phyloP scores from a whole-genome alignment of 805 yeast genomes.

The Candida patagonica region DNA sequence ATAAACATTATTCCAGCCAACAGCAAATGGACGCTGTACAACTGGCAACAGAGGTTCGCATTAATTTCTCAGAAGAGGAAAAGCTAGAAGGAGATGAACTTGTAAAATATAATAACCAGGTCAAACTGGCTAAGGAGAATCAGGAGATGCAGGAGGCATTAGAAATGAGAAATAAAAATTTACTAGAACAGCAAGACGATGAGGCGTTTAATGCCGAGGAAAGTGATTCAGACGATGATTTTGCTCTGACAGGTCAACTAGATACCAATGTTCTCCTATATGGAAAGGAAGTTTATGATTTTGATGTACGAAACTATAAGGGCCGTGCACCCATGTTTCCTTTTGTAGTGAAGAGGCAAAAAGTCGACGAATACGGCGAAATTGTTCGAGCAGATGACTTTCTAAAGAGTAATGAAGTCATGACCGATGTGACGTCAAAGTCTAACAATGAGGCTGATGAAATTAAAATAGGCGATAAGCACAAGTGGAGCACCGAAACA shows the following conservation, averaged over 20 bases:
- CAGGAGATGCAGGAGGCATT: slow-evolving; percentile 25
- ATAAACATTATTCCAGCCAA: slow-evolving; percentile 21
- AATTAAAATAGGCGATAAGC: slow-evolving; percentile 27
- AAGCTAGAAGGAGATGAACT: slow-evolving; percentile 30
- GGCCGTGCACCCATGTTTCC: slow-evolving; percentile 64
- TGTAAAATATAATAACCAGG: slow-evolving; percentile 19
- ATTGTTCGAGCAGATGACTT: slow-evolving; percentile 59
- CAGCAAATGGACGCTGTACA: slow-evolving; percentile 4
- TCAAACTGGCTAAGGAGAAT: slow-evolving; percentile 17
- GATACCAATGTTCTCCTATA: slow-evolving; percentile 22
- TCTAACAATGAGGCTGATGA: slow-evolving; percentile 19
- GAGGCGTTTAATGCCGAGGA: slow-evolving; percentile 20
- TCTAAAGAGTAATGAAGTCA: slow-evolving; percentile 26
- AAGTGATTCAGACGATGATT: slow-evolving; percentile 24
- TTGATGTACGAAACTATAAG: slow-evolving; percentile 41
- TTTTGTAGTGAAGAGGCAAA: slow-evolving; percentile 44
- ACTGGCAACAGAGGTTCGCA: slow-evolving; percentile 11
- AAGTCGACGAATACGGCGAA: slow-evolving; percentile 84
- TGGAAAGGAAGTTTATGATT: slow-evolving; percentile 36
- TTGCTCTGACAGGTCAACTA: slow-evolving; percentile 19
- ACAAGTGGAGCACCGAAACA: slow-evolving; percentile 27
- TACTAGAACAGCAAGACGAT: slow-evolving; percentile 29
- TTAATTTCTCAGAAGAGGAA: slow-evolving; percentile 18
- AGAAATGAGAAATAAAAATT: slow-evolving; percentile 30
- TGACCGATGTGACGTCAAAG: slow-evolving; percentile 4